Percentiles rank a stretch among this genome's conserved stretches.
These are phyloP conservation scores for Warburgia ugandensis DNA, from an alignment of 164 flowering plant species.

Conservation along the genomic window DNA sequence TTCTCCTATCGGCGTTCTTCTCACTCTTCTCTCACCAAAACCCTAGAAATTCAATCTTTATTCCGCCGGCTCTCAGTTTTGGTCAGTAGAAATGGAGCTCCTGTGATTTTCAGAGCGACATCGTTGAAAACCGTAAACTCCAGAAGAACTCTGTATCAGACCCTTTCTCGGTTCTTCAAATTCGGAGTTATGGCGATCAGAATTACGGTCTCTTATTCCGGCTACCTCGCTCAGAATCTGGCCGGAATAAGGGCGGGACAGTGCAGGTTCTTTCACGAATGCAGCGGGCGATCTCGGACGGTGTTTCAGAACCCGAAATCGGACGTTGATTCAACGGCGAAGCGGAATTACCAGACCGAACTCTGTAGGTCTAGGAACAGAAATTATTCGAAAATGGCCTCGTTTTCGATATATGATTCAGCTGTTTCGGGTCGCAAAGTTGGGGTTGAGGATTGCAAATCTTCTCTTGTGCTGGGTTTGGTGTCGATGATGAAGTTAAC, in stretches of 20 bases:
- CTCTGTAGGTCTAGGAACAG: background rate
- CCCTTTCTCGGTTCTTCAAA: slow-evolving; percentile 22
- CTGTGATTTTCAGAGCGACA: background rate
- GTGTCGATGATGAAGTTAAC: background rate
- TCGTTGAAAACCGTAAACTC: too few relatives aligned
- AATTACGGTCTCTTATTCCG: slow-evolving; percentile 47
- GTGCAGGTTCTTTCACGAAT: slow-evolving; percentile 38
- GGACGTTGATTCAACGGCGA: slow-evolving; percentile 18
- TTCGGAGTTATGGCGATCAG: slow-evolving; percentile 53
- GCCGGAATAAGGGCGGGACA: slow-evolving; percentile 30
- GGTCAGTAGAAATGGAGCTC: background rate
- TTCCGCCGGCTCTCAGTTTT: background rate
- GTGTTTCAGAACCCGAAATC: slow-evolving; percentile 20
- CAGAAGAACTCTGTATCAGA: slow-evolving; percentile 19
- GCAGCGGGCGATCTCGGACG: slow-evolving; percentile 21
- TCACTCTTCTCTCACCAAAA: too few relatives aligned
- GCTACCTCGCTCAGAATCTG: slow-evolving; percentile 51
- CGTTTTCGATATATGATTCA: background rate
- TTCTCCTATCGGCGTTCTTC: too few relatives aligned
- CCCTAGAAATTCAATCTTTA: background rate
- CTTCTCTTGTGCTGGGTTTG: background rate
- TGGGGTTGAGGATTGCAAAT: background rate
- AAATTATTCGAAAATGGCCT: background rate
- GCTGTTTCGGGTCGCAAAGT: background rate
- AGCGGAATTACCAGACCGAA: slow-evolving; percentile 14